Percentiles rank a stretch among this genome's conserved stretches.
These are phyloP conservation scores for Meyerozyma carpophila DNA, from an alignment of 1,139 yeast species.

Conservation along the genomic window DNA sequence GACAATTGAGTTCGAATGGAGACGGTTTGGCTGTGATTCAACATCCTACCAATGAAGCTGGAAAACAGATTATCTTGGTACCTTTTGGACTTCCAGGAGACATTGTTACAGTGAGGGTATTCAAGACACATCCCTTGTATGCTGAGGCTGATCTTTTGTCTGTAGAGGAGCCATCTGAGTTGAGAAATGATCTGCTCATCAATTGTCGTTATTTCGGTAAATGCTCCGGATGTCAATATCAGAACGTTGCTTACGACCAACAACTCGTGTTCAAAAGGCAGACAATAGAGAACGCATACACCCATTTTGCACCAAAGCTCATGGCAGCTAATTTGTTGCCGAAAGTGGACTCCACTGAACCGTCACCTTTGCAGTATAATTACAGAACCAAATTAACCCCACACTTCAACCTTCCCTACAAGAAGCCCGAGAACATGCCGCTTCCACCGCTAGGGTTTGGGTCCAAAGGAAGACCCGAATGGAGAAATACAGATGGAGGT, in stretches of 20 bases:
- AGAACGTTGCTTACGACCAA: slow-evolving; percentile 63
- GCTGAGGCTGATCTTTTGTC: slow-evolving; percentile 70
- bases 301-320: slow-evolving; percentile 55
- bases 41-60: slow-evolving; percentile 46
- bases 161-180: slow-evolving; percentile 39
- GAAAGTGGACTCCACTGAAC: slow-evolving; percentile 57
- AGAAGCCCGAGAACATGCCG: slow-evolving; percentile 26
- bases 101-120: slow-evolving; percentile 59
- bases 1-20: slow-evolving; percentile 68
- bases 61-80: slow-evolving; percentile 48
- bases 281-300: slow-evolving; percentile 79
- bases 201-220: slow-evolving; percentile 42
- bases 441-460: slow-evolving; percentile 88
- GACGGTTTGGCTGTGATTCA: slow-evolving; percentile 64
- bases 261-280: slow-evolving; percentile 69
- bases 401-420: slow-evolving; percentile 82
- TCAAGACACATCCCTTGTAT: slow-evolving; percentile 71
- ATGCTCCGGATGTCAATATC: slow-evolving; percentile 88
- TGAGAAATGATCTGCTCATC: slow-evolving; percentile 48
- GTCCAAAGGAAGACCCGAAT: slow-evolving; percentile 68
- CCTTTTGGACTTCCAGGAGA: slow-evolving; percentile 94
- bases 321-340: slow-evolving; percentile 44
- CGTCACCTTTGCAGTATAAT: slow-evolving; percentile 70
- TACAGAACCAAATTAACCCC: slow-evolving; percentile 95
- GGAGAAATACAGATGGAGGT: slow-evolving; percentile 57